Base-by-base conservation (phyloP, 331 rosid species). In the Saraca asoca region DNA sequence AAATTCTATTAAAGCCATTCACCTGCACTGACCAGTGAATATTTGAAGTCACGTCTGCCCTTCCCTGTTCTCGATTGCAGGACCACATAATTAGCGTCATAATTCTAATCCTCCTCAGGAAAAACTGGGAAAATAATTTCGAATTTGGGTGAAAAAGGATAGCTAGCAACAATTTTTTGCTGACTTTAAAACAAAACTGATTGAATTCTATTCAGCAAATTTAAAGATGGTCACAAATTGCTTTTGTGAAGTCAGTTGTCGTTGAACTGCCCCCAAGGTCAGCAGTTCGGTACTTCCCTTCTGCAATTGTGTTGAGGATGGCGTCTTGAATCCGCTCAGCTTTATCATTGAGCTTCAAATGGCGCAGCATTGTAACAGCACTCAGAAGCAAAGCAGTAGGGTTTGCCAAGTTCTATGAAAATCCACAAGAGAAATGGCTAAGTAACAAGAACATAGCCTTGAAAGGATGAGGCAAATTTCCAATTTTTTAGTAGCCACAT, bases 301-400 rank as follows among this genome's bases (percentile, higher is more conserved):
- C 97, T 0, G 96, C 79, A 71, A 90, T 94, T 64, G 97, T 90
- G 55, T 51, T 39, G 75, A 94, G 91, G 66, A 90, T 82, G 7
- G 99, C 97, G 41, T 82, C 64, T 64, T 94, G 99, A 68, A 94
- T 90, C 73, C 52, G 78, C 14, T 83, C 86, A 0, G 99, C 97
- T 81, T 85, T 86, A 73, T 88, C 92, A 44, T 88, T 68, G 60
- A 90, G 82, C 66, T 88, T 64, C 82, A 94, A 73, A 85, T 94
- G 97, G 59, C 88, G 97, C 62, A 90, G 82, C 97, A 94, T 90
- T 16, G 96, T 9, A 43, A 94, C 99, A 68, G 81, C 37, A 77
- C 99, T 94, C 75, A 94, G 80, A 51, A 94, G 82, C 78, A 94
- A 85, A 46, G 99, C 99, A 66, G 97, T 94, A 20, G 97, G 99